Evolutionary conservation across 83 land plant species (phyloP), one percentile per base, ranked within the genome.

Genomic region (Picea abies): DNA sequence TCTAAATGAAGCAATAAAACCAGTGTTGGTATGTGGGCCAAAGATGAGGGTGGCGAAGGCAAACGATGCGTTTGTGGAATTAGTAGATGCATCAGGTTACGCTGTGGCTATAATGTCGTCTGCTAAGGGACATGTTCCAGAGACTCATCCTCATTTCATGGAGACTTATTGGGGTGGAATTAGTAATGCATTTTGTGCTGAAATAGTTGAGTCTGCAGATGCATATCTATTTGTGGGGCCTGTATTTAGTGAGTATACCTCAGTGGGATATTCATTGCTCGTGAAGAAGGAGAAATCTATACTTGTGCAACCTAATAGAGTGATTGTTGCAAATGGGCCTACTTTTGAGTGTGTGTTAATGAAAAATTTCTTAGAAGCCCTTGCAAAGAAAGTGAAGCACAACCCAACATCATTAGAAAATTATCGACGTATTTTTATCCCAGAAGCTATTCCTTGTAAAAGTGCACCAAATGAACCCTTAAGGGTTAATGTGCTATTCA

Each of bases 151-250:
- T 35, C 35, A 35, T 35, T 35, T 35, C 35, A 35, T 35, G 2
- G 35, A 2, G 92, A 92, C 95, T 8, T 92, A 91, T 78, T 92
- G 95, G 94, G 95, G 95, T 23, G 94, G 91, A 23, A 81, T 91
- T 3, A 91, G 94, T 84, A 82, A 85, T 23, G 72, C 85, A 19
- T 91, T 84, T 62, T 84, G 91, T 44, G 81, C 83, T 17, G 95
- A 92, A 83, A 91, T 92, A 20, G 88, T 91, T 5, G 95, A 92
- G 35, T 35, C 35, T 2, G 35, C 35, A 35, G 35, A 35, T 35
- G 35, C 35, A 35, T 35, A 35, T 35, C 56, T 92, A 63, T 92
- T 92, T 77, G 95, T 84, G 3, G 95, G 95, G 1, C 95, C 95
- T 4, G 82, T 92, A 19, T 92, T 92, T 81, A 92, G 89, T 79